A percentile compares a stretch with the other conserved stretches of the same genome.
Conservation (phyloP, 2,329 filamentous ascomycete species). For the Xylariaceae sp. region DNA sequence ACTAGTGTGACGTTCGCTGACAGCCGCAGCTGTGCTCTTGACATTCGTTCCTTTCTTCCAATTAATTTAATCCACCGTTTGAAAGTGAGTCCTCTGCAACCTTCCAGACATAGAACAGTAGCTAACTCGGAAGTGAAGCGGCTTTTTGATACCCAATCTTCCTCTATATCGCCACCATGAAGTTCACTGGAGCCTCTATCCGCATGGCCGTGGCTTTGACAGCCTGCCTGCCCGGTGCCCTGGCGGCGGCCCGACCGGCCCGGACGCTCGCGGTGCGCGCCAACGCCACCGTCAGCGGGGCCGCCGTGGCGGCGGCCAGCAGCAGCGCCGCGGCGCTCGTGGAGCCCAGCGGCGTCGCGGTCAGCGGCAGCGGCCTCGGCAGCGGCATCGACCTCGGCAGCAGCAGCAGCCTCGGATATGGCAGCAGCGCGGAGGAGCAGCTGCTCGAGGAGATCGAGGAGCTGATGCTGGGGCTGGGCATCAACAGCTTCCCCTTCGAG, state of each 20-base stretch:
- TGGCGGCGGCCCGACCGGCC: slow-evolving; percentile 4
- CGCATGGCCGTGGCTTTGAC: slow-evolving; percentile 19
- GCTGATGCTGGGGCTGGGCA: slow-evolving; percentile 18
- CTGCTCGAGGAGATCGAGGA: slow-evolving; percentile 4
- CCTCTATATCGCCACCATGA: slow-evolving; percentile 14
- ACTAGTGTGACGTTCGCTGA: no score
- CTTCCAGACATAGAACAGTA: no score
- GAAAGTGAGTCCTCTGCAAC: slow-evolving; percentile 17
- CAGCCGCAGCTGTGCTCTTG: slow-evolving; percentile 20
- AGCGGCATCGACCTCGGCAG: not conserved
- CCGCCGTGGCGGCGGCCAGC: no score
- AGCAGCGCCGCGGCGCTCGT: no score
- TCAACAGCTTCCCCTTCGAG: slow-evolving; percentile 20
- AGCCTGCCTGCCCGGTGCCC: slow-evolving; percentile 15
- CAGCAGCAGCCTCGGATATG: slow-evolving; percentile 3
- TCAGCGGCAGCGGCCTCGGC: not conserved
- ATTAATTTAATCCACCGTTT: slow-evolving; percentile 12
- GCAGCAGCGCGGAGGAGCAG: slow-evolving; percentile 10
- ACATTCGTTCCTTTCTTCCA: slow-evolving; percentile 13
- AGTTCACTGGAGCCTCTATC: slow-evolving; percentile 14
- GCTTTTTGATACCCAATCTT: slow-evolving; percentile 19
- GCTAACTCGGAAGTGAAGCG: slow-evolving; percentile 6
- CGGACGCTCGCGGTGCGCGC: no score
- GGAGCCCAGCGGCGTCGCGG: no score
- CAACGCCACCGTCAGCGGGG: no score